These are phyloP conservation scores for Lepiota subincarnata DNA, from an alignment of 768 basidiomycete genomes.

Conservation along the genomic window DNA sequence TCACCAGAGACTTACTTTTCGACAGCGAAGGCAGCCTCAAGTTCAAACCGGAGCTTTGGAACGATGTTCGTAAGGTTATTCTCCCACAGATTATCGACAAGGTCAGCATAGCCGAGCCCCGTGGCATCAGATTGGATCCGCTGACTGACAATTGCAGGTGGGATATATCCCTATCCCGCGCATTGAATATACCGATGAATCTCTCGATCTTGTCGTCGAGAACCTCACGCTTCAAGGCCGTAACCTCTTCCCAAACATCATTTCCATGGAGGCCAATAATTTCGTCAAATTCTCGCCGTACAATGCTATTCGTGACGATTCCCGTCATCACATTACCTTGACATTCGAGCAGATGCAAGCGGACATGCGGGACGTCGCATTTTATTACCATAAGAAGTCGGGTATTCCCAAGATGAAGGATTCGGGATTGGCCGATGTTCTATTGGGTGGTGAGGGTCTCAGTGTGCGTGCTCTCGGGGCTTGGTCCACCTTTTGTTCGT, in stretches of 20 bases:
- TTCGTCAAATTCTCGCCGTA: conserved; percentile 85
- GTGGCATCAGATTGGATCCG: background rate
- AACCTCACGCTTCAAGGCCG: conserved; percentile 85
- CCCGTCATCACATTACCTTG: conserved; percentile 69
- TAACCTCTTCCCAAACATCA: conserved; percentile 84
- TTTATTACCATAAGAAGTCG: conserved; percentile 84
- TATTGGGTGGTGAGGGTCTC: conserved; percentile 82
- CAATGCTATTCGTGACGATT: conserved; percentile 47
- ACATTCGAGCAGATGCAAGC: conserved; percentile 85
- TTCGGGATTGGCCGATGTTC: conserved; percentile 80
- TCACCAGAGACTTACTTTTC: conserved; percentile 83
- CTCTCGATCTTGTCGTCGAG: conserved; percentile 87
- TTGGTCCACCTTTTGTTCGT: background rate
- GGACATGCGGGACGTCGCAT: conserved; percentile 90
- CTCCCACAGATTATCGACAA: conserved; percentile 73
- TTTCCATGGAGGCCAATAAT: conserved; percentile 75
- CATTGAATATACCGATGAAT: conserved; percentile 88
- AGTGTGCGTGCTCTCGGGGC: conserved; percentile 35
- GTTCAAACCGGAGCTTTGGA: conserved; percentile 89
- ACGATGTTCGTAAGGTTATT: conserved; percentile 80
- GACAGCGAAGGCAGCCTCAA: conserved; percentile 75
- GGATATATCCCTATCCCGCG: conserved; percentile 89
- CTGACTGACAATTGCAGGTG: conserved; percentile 34
- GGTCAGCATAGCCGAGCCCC: conserved; percentile 33
- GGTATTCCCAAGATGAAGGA: conserved; percentile 80